These are phyloP conservation scores for Cercospora zeina DNA, from an alignment of 2,329 filamentous ascomycete species.

Conservation along the genomic window DNA sequence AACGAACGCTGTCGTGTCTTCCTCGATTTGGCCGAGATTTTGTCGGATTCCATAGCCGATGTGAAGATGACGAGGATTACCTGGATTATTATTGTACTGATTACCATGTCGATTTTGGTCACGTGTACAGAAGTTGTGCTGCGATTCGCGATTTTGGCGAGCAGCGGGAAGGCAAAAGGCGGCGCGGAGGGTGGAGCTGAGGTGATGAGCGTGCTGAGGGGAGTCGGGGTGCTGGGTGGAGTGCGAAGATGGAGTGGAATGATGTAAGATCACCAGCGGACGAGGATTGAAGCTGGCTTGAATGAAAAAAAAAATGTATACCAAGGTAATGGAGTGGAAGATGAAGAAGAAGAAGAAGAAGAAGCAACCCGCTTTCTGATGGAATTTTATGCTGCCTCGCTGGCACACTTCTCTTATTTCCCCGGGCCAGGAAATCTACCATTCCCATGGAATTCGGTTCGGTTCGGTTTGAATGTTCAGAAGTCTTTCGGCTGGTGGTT, in stretches of 20 bases:
- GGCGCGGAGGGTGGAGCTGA: neutral
- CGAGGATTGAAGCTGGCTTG: no score
- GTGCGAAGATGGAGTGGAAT: constrained; percentile 4
- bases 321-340: no score
- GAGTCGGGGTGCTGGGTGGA: constrained; percentile 3
- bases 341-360: no score
- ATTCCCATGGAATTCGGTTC: no score
- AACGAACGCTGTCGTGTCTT: constrained; percentile 97
- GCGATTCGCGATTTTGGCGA: constrained; percentile 71
- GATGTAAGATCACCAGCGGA: neutral
- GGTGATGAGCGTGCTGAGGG: constrained; percentile 7
- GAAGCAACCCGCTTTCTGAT: no score
- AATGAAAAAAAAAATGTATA: no score
- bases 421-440: no score
- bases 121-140: constrained; percentile 87
- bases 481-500: no score
- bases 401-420: no score
- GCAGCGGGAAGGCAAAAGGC: constrained; percentile 20
- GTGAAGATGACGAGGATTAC: constrained; percentile 95
- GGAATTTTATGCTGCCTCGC: no score
- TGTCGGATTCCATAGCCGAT: constrained; percentile 88
- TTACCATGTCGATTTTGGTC: constrained; percentile 84
- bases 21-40: constrained; percentile 90
- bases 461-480: no score
- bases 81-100: constrained; percentile 96